Percentiles rank a stretch among this genome's conserved stretches.
Evolutionary conservation across 768 basidiomycete species (phyloP).

Genomic region (Tulasnella sp.): DNA sequence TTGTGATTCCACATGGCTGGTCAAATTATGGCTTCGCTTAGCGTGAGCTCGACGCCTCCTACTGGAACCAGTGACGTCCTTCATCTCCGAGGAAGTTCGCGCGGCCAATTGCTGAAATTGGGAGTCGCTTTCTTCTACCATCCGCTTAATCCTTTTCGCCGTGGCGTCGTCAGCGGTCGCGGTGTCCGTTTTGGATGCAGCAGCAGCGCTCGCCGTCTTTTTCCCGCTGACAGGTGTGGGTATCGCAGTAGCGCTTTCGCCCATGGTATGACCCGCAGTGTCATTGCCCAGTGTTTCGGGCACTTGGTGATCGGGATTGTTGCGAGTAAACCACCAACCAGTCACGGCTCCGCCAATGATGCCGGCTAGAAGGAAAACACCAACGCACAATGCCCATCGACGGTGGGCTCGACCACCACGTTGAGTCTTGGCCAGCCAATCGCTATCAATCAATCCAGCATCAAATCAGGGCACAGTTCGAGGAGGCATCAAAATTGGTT

Average conservation of each 20-base stretch:
- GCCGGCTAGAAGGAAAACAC: conserved; percentile 21
- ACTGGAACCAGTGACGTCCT: neutral
- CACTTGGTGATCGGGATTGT: conserved; percentile 25
- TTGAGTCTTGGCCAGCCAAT: conserved; percentile 24
- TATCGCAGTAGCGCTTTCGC: neutral
- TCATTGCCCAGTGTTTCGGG: neutral
- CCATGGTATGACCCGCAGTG: conserved; percentile 7
- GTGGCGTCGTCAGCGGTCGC: neutral
- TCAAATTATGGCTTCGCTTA: neutral
- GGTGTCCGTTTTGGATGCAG: neutral
- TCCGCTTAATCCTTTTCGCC: neutral
- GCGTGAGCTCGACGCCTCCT: neutral
- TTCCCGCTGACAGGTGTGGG: conserved; percentile 9
- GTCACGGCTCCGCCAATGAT: conserved; percentile 28
- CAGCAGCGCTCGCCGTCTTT: conserved; percentile 11
- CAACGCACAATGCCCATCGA: conserved; percentile 26
- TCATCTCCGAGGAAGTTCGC: neutral
- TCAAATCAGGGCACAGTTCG: neutral
- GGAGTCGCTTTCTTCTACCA: neutral
- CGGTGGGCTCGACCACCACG: neutral
- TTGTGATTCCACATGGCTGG: neutral
- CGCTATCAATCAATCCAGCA: neutral
- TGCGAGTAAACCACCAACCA: conserved; percentile 25
- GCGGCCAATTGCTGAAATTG: neutral
- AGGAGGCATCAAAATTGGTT: no score